These are phyloP conservation scores for Ceratocystis diversiconidia DNA, from an alignment of 2,329 filamentous ascomycete genomes.

Conservation along the genomic window DNA sequence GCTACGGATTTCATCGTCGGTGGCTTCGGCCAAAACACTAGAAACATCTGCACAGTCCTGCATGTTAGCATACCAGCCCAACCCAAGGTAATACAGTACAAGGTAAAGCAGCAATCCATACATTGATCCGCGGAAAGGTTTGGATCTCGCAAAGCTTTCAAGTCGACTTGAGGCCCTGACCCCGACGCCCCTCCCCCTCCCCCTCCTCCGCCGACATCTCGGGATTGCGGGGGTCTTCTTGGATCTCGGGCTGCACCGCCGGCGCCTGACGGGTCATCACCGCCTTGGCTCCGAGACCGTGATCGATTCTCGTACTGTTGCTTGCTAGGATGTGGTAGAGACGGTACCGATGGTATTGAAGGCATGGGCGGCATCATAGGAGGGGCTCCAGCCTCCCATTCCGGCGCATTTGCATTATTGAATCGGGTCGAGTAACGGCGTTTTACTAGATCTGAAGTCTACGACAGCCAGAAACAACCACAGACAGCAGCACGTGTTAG, in stretches of 20 bases:
- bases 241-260: constrained; percentile 22
- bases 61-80: constrained; percentile 15
- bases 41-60: constrained; percentile 39
- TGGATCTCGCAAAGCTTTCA: constrained; percentile 65
- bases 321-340: constrained; percentile 10
- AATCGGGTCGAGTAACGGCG: constrained; percentile 88
- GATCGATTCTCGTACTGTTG: constrained; percentile 9
- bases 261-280: constrained; percentile 22
- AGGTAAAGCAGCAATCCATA: constrained; percentile 23
- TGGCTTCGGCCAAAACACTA: constrained; percentile 64
- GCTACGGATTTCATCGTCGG: constrained; percentile 71
- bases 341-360: constrained; percentile 12
- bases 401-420: constrained; percentile 52
- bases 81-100: too few species aligned
- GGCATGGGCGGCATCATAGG: constrained; percentile 26
- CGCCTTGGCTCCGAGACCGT: constrained; percentile 15
- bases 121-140: constrained; percentile 67
- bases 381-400: constrained; percentile 54
- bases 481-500: not conserved
- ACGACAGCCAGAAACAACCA: constrained; percentile 20
- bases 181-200: constrained; percentile 29
- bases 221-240: constrained; percentile 40
- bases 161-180: constrained; percentile 51
- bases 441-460: constrained; percentile 77
- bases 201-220: constrained; percentile 22